Base-by-base conservation (phyloP, 1,284 basidiomycete genomes). In the Schizophyllum amplum region DNA sequence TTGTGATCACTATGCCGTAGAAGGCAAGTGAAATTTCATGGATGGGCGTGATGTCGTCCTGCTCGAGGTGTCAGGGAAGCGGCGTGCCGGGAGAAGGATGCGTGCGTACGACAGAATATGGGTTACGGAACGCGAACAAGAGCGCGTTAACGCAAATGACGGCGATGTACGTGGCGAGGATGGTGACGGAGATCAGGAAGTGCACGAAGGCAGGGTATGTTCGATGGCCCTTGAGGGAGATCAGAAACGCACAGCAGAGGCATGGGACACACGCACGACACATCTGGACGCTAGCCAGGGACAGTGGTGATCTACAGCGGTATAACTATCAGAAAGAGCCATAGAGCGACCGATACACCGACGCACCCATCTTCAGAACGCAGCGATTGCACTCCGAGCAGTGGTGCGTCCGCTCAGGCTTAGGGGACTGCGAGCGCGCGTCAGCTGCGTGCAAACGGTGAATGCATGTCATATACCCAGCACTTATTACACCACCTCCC, bases 121-220 rank as follows among this genome's bases (percentile, higher is more conserved):
- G 78, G 64, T 87, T 78, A 47, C 75, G 69, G 67, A 94, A 86
- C 54, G 89, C 87, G 67, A 80, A 86, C 64, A 77, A 79, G 17
- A 89, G 73, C 50, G 84, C 84, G 51, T 73, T 71, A 4, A 77
- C 74, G 50, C 82, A 81, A 57, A 93, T 69, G 26, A 74, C 61
- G 51, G 79, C 76, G 21, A 86, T 72, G 67, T 92, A 92, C 5
- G 77, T 63, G 1, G 87, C 74, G 47, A 93, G 76, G 2, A 88
- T 65, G 1, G 86, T 84, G 23, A 85, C 70, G 64, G 83, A 87
- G 26, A 78, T 74, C 55, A 94, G 75, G 67, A 95, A 92, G 65
- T 94, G 88, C 50, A 94, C 72, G 68, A 95, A 95, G 1, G 90
- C 82, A 21, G 90, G 87, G 68, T 94, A 91, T 55, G 90, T 94